Percentiles rank a stretch among this genome's conserved stretches.
Conservation (phyloP, 2,329 filamentous ascomycete species). For the Amauroascus niger region DNA sequence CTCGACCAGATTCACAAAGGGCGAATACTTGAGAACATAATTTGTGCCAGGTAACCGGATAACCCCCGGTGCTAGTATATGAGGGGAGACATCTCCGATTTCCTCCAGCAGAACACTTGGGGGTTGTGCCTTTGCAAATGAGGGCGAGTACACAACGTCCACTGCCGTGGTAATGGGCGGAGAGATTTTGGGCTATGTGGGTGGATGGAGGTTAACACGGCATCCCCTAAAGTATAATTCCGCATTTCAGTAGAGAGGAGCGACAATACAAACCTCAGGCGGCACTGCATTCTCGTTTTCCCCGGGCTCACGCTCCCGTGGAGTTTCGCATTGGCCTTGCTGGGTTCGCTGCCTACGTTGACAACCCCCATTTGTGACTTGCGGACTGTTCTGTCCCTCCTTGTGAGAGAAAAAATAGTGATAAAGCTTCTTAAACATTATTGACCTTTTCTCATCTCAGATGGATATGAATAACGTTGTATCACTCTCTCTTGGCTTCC, state of each 20-base stretch:
- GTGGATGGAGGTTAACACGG: background rate
- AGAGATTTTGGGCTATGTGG: slow-evolving; percentile 3
- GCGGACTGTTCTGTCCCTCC: too few relatives aligned
- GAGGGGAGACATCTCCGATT: slow-evolving; percentile 13
- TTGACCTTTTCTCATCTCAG: too few relatives aligned
- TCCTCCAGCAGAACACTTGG: slow-evolving; percentile 11
- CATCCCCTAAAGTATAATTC: too few relatives aligned
- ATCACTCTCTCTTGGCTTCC: too few relatives aligned
- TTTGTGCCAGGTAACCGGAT: slow-evolving; percentile 15
- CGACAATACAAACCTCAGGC: too few relatives aligned
- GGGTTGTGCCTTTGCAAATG: slow-evolving; percentile 4
- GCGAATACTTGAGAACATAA: slow-evolving; percentile 19
- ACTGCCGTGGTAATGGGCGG: background rate
- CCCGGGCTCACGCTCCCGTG: too few relatives aligned
- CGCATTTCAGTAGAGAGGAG: too few relatives aligned
- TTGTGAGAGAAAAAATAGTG: too few relatives aligned
- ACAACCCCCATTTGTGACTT: too few relatives aligned
- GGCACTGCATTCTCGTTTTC: too few relatives aligned
- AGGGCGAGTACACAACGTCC: slow-evolving; percentile 11
- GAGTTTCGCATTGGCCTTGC: background rate
- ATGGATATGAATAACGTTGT: too few relatives aligned
- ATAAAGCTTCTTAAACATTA: too few relatives aligned
- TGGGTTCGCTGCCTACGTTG: background rate
- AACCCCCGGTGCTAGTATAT: slow-evolving; percentile 9
- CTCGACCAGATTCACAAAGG: slow-evolving; percentile 16